These are phyloP conservation scores for Trichosporon sp. DNA, from an alignment of 1,284 basidiomycete genomes.

Conservation along the genomic window DNA sequence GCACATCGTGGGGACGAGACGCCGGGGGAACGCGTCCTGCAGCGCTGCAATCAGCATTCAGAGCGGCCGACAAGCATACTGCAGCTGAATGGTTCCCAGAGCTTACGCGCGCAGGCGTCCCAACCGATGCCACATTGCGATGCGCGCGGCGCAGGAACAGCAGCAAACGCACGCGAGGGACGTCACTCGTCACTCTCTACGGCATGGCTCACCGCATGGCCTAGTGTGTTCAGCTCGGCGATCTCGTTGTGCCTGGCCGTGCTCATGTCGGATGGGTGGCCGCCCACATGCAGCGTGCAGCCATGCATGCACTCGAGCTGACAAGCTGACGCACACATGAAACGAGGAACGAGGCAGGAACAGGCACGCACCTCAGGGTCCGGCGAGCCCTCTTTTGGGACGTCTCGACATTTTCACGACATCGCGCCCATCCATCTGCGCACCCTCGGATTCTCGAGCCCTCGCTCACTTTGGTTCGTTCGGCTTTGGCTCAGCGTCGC, in stretches of 20 bases:
- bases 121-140: not conserved
- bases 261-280: not conserved
- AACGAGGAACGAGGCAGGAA: not conserved
- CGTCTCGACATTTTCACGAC: not conserved
- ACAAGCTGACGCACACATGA: not conserved
- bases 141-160: not conserved
- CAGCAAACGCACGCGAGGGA: not conserved
- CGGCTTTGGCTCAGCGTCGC: not conserved
- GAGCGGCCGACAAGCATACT: not conserved
- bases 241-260: not conserved
- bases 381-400: not conserved
- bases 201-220: not conserved
- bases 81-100: not conserved
- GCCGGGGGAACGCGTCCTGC: not conserved
- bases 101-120: not conserved
- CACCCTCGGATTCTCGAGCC: not conserved
- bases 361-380: not conserved
- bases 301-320: not conserved
- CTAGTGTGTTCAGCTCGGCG: not conserved
- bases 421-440: not conserved
- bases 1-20: not conserved
- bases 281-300: not conserved
- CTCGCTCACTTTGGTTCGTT: not conserved
- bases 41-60: not conserved
- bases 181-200: not conserved